A percentile compares a stretch with the other conserved stretches of the same genome.
These are phyloP conservation scores for Paramecium sexaurelia DNA, from an alignment of 73 alveolate species.

Conservation along the genomic window DNA sequence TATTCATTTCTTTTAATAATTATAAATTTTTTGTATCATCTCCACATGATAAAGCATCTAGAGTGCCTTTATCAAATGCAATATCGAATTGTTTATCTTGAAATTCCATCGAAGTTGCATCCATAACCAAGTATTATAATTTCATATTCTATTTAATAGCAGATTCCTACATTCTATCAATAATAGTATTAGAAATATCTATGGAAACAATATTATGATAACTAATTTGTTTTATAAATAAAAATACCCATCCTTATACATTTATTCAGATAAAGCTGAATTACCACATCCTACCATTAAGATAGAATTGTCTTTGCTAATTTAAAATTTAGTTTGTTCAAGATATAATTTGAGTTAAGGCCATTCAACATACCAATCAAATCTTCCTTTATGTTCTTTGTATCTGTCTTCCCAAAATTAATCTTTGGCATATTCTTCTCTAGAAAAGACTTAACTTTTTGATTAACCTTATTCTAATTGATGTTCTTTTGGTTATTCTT, in stretches of 20 bases:
- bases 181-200: slow-evolving; percentile 53
- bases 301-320: slow-evolving; percentile 19
- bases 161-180: slow-evolving; percentile 39
- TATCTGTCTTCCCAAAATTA: slow-evolving; percentile 53
- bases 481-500: not conserved
- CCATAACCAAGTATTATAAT: slow-evolving; percentile 41
- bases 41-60: slow-evolving; percentile 66
- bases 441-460: slow-evolving; percentile 2
- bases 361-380: slow-evolving; percentile 61
- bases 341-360: slow-evolving; percentile 26
- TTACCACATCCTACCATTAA: slow-evolving; percentile 69
- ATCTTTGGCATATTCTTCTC: slow-evolving; percentile 40
- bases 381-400: slow-evolving; percentile 44
- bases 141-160: slow-evolving; percentile 10
- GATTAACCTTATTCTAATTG: not conserved
- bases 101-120: slow-evolving; percentile 45
- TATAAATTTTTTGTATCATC: not conserved
- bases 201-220: slow-evolving; percentile 54
- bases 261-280: slow-evolving; percentile 62
- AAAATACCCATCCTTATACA: slow-evolving; percentile 63
- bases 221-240: not conserved
- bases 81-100: slow-evolving; percentile 58
- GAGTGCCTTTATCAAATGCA: slow-evolving; percentile 67
- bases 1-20: slow-evolving; percentile 55
- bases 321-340: not conserved